Conservation (phyloP, 2,329 filamentous ascomycete genomes). For the Reticulascus tulasneorum region DNA sequence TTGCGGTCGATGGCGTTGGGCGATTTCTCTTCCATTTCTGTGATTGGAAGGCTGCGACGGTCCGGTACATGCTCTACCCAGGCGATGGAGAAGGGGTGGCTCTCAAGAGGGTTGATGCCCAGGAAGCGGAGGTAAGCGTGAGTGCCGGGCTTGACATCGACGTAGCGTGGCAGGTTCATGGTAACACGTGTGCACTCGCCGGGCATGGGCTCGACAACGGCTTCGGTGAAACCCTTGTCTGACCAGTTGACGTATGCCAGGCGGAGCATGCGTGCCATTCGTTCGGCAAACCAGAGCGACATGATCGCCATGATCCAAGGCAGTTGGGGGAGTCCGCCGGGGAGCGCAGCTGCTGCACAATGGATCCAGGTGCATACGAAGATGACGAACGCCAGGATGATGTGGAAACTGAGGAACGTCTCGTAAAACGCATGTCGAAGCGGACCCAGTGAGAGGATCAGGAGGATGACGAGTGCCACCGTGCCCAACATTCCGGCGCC, state of each 20-base stretch:
- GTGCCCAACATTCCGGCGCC: constrained; percentile 59
- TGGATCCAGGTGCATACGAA: constrained; percentile 77
- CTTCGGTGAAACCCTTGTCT: constrained; percentile 55
- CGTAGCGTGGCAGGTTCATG: constrained; percentile 62
- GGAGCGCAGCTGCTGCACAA: constrained; percentile 60
- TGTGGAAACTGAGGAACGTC: constrained; percentile 86
- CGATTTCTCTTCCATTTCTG: constrained; percentile 31
- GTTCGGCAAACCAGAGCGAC: constrained; percentile 73
- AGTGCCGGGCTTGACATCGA: constrained; percentile 64
- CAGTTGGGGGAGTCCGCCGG: constrained; percentile 65
- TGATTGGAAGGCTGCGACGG: constrained; percentile 25
- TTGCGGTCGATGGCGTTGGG: constrained; percentile 34
- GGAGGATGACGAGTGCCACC: constrained; percentile 59
- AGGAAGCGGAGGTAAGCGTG: constrained; percentile 73
- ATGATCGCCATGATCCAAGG: constrained; percentile 72
- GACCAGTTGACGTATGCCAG: constrained; percentile 66
- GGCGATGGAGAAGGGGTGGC: constrained; percentile 74
- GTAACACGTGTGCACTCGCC: constrained; percentile 69
- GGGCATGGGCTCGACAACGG: constrained; percentile 63
- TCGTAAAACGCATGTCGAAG: constrained; percentile 95
- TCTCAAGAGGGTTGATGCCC: constrained; percentile 64
- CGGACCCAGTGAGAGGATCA: constrained; percentile 70
- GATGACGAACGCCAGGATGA: constrained; percentile 64
- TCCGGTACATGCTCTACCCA: constrained; percentile 60
- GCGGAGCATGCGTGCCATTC: constrained; percentile 58